Evolutionary conservation across 2,329 filamentous ascomycete species (phyloP).

Genomic region (Aspergillus sp.): DNA sequence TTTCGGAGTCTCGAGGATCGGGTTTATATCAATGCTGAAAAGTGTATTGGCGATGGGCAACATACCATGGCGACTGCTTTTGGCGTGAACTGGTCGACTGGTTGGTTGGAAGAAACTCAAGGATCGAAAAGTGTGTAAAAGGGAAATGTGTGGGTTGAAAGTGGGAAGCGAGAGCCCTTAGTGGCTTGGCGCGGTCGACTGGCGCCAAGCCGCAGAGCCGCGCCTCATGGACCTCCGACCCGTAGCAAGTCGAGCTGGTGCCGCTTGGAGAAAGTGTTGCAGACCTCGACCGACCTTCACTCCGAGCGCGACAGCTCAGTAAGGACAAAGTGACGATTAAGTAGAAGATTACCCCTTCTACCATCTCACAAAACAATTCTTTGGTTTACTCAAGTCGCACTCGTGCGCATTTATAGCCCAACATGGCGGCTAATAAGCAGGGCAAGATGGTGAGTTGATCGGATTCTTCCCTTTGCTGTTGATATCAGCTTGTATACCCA

Average conservation of each 20-base stretch:
- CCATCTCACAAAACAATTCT: conserved; percentile 23
- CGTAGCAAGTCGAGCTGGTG: conserved; percentile 6
- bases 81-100: conserved; percentile 42
- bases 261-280: conserved; percentile 3
- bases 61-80: conserved; percentile 53
- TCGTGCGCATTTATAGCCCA: conserved; percentile 43
- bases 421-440: conserved; percentile 79
- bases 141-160: conserved; percentile 39
- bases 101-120: conserved; percentile 34
- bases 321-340: conserved; percentile 16
- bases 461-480: conserved; percentile 9
- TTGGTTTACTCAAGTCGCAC: conserved; percentile 45
- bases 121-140: conserved; percentile 36
- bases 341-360: conserved; percentile 26
- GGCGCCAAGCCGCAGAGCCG: conserved; percentile 30
- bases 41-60: conserved; percentile 19
- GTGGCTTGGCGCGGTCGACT: conserved; percentile 34
- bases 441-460: conserved; percentile 91
- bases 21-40: conserved; percentile 8
- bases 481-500: not conserved
- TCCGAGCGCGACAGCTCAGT: conserved; percentile 11
- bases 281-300: conserved; percentile 1
- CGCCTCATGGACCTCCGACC: conserved; percentile 18
- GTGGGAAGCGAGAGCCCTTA: conserved; percentile 42
- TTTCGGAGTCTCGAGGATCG: conserved; percentile 1